Base-by-base conservation (phyloP, 352 stramenopile genomes). In the Thalassiosira exigua region DNA sequence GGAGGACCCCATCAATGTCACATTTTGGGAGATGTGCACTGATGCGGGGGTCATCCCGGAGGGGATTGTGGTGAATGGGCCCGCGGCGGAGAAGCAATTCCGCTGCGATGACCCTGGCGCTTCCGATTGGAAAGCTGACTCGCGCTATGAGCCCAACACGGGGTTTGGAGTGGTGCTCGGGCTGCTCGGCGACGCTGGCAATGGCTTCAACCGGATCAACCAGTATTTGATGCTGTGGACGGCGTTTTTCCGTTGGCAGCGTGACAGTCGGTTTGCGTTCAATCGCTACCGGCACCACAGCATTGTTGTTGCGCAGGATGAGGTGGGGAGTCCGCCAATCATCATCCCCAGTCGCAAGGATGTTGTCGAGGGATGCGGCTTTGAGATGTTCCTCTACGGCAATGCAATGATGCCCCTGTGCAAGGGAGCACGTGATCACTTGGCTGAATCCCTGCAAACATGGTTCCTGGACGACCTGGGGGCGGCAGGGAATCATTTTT, bases 201-300 rank as follows among this genome's bases (percentile, higher is more conserved):
- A 71, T 26, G 68, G 22, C 21, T 77, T 77, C 57, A 70, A 77
- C 33, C 12, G 62, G 17, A 19, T 70, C 21, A 57, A 61, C 33
- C 70, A 61, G 3, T 54, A 51, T 7, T 30, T 19, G 0, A 74
- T 79, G 69, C 52, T 79, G 1, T 79, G 69, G 69, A 19, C 11
- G 1, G 32, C 52, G 2, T 29, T 42, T 12, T 57, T 69, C 27
- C 24, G 30, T 4, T 80, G 64, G 61, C 52, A 62, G 12, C 27
- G 22, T 27, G 71, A 54, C 1, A 33, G 29, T 17, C 36, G 61
- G 22, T 66, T 80, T 52, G 36, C 29, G 14, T 80, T 80, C 46
- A 74, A 80, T 36, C 48, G 51, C 26, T 80, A 75, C 41, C 27
- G 56, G 33, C 70, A 80, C 41, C 4, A 50, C 51, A 46, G 17